Percentiles rank a stretch among this genome's conserved stretches.
phyloP scores from a whole-genome alignment of 441 rosid species.

The Corymbia calophylla region DNA sequence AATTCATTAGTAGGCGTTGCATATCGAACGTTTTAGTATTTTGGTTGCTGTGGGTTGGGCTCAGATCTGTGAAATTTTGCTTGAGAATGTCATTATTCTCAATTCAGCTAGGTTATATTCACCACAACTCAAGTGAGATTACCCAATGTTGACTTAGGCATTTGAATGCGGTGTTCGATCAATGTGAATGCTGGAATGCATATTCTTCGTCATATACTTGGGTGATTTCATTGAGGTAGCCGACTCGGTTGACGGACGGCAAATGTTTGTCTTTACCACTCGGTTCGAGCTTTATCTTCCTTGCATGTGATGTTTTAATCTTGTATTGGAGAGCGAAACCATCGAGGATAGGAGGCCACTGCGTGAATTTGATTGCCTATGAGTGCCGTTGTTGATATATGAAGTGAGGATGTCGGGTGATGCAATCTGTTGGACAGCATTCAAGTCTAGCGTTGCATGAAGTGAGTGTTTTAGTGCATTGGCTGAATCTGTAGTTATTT shows the following conservation, averaged over 20 bases:
- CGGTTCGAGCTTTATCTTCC: not conserved
- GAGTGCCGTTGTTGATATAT: not conserved
- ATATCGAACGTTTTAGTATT: not conserved
- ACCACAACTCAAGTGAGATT: not conserved
- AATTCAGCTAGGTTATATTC: not conserved
- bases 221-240: not conserved
- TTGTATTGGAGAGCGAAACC: not conserved
- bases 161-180: not conserved
- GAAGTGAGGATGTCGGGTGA: not conserved
- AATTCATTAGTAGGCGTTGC: not conserved
- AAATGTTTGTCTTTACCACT: not conserved
- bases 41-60: not conserved
- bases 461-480: not conserved
- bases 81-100: not conserved
- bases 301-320: not conserved
- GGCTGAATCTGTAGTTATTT: constrained; percentile 1
- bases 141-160: not conserved
- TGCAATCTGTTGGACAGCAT: not conserved
- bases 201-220: not conserved
- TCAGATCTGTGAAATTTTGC: not conserved
- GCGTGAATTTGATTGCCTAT: not conserved
- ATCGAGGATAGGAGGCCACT: not conserved
- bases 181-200: not conserved
- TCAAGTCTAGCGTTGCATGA: not conserved
- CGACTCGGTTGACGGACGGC: not conserved